Conservation (phyloP, 2,329 filamentous ascomycete genomes). For the Huntiella omanensis region DNA sequence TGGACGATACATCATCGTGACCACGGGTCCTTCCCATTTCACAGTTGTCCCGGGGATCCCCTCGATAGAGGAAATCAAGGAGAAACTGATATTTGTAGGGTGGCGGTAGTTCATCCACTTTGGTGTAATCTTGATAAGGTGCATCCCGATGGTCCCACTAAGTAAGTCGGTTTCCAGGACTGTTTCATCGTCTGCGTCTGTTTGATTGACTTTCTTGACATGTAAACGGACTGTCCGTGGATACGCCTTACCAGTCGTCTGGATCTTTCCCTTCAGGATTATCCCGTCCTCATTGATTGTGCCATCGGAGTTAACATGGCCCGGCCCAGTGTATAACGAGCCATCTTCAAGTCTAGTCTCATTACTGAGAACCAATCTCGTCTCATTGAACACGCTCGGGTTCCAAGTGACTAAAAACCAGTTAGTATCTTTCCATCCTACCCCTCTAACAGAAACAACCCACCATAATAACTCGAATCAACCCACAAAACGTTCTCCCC, state of each 20-base stretch:
- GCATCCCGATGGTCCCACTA: slow-evolving; percentile 27
- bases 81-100: slow-evolving; percentile 29
- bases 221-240: slow-evolving; percentile 11
- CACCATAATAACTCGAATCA: slow-evolving; percentile 33
- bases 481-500: slow-evolving; percentile 24
- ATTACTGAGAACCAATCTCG: slow-evolving; percentile 18
- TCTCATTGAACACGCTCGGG: slow-evolving; percentile 27
- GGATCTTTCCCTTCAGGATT: neutral
- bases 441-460: slow-evolving; percentile 9
- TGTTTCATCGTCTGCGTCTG: slow-evolving; percentile 21
- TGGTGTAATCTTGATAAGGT: slow-evolving; percentile 24
- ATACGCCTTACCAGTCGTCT: neutral
- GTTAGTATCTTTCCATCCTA: neutral
- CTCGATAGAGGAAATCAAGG: slow-evolving; percentile 22
- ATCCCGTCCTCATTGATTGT: neutral
- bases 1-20: slow-evolving; percentile 18
- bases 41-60: slow-evolving; percentile 13
- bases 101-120: slow-evolving; percentile 20
- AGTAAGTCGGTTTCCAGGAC: slow-evolving; percentile 20
- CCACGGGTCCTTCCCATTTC: slow-evolving; percentile 11
- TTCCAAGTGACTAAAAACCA: slow-evolving; percentile 34
- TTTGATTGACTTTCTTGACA: slow-evolving; percentile 24
- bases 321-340: slow-evolving; percentile 16
- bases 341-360: slow-evolving; percentile 14
- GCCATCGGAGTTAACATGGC: neutral